phyloP scores from a whole-genome alignment of 1,284 basidiomycete genomes.

The Amylostereum chailletii region DNA sequence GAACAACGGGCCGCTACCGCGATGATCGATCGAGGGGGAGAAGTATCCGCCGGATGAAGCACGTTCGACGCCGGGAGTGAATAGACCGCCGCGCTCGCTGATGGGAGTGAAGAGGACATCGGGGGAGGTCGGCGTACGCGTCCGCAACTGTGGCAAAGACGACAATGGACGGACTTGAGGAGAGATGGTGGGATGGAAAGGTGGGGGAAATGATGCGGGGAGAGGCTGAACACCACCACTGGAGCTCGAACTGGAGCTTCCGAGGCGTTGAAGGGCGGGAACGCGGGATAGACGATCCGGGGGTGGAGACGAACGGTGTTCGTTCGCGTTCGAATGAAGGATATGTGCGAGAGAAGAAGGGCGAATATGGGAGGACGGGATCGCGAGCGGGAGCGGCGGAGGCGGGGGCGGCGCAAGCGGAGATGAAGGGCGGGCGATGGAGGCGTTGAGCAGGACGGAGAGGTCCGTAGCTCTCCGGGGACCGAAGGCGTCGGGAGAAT shows the following conservation, averaged over 20 bases:
- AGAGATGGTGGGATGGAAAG: constrained; percentile 8
- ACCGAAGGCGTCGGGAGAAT: constrained; percentile 18
- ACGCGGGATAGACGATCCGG: not conserved
- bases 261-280: not conserved
- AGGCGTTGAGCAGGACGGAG: constrained; percentile 59
- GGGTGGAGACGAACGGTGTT: not conserved
- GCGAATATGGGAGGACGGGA: constrained; percentile 16
- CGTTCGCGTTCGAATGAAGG: not conserved
- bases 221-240: not conserved
- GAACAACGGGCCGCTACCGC: constrained; percentile 5
- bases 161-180: constrained; percentile 17
- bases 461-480: constrained; percentile 59
- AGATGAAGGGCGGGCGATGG: constrained; percentile 21
- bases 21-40: constrained; percentile 4
- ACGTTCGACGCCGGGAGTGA: constrained; percentile 8
- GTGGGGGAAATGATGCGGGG: not conserved
- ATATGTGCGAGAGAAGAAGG: constrained; percentile 15
- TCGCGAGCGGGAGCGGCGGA: constrained; percentile 28
- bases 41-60: not conserved
- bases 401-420: constrained; percentile 26
- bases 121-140: constrained; percentile 15
- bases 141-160: constrained; percentile 19
- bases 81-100: constrained; percentile 6
- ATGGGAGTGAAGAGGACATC: constrained; percentile 10
- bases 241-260: not conserved